Conservation (phyloP, 331 rosid species). For the Acacia concinna region DNA sequence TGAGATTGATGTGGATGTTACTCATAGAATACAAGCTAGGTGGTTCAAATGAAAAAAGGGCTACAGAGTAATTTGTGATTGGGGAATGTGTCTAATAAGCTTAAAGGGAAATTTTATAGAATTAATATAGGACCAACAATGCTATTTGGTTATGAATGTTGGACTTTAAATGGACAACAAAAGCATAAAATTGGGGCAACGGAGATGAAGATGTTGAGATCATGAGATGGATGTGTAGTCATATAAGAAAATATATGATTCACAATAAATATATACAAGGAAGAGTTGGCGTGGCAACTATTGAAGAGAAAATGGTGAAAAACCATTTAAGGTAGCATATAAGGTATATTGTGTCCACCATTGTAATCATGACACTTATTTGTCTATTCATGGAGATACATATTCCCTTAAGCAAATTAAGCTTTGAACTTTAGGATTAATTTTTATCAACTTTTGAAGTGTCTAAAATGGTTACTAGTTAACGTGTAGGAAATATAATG, state of each 20-base stretch:
- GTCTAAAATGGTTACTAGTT: background rate
- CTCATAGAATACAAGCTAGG: background rate
- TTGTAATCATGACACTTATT: background rate
- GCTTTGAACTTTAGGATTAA: background rate
- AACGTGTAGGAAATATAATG: background rate
- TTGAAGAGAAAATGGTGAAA: background rate
- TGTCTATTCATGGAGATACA: background rate
- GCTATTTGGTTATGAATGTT: background rate
- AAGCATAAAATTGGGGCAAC: background rate
- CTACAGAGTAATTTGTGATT: background rate
- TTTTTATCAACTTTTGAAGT: background rate
- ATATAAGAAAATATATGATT: no score
- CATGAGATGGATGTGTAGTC: background rate
- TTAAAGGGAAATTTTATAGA: background rate
- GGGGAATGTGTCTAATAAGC: background rate
- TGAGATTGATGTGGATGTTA: background rate
- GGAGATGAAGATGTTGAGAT: background rate
- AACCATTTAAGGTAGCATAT: background rate
- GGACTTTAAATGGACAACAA: background rate
- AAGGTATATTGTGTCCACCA: background rate
- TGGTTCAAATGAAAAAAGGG: background rate
- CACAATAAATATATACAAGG: background rate
- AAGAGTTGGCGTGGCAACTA: background rate
- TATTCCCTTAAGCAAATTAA: background rate
- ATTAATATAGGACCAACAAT: background rate